These are phyloP conservation scores for Stenogyne calaminthoides DNA, from an alignment of 305 asterid genomes.

Conservation along the genomic window DNA sequence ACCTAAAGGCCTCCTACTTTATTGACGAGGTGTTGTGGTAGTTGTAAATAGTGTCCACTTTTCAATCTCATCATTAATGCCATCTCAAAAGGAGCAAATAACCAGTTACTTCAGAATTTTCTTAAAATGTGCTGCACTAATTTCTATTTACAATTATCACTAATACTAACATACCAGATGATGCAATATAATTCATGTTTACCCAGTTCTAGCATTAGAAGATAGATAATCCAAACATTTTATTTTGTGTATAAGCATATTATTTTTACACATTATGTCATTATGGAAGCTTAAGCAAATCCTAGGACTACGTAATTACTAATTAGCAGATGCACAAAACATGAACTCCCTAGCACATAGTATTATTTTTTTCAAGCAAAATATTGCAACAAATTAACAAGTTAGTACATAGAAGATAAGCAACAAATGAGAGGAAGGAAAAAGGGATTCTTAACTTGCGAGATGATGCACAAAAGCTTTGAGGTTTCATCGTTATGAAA, in stretches of 20 bases:
- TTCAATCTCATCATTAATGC: constrained; percentile 41
- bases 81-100: too few relatives aligned
- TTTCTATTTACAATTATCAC: not conserved
- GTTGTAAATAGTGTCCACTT: constrained; percentile 42
- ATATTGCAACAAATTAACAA: too few relatives aligned
- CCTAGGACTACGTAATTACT: too few relatives aligned
- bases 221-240: not conserved
- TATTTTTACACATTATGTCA: not conserved
- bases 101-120: not conserved
- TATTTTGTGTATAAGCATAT: not conserved
- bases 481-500: constrained; percentile 32
- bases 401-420: too few relatives aligned
- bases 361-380: too few relatives aligned
- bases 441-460: constrained; percentile 20
- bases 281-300: too few relatives aligned
- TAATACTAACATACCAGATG: too few relatives aligned
- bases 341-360: constrained; percentile 3
- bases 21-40: constrained; percentile 52
- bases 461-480: constrained; percentile 15
- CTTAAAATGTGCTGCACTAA: not conserved
- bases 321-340: constrained; percentile 5
- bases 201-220: not conserved
- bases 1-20: constrained; percentile 48
- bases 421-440: constrained; percentile 5
- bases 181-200: too few relatives aligned